A percentile compares a stretch with the other conserved stretches of the same genome.
phyloP scores from a whole-genome alignment of 306 rosid genomes.

The Cercis canadensis region DNA sequence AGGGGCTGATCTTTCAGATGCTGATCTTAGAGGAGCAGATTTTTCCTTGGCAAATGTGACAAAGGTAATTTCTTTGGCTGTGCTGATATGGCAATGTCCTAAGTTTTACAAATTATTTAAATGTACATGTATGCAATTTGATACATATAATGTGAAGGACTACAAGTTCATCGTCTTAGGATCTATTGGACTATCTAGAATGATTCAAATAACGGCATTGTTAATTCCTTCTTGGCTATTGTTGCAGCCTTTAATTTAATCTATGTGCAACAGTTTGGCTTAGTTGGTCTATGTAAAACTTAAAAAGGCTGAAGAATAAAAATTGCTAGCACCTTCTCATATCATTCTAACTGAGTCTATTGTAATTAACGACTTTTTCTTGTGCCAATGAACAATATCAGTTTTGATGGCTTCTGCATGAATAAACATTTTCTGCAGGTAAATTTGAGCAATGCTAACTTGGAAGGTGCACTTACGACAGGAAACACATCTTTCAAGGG shows the following conservation, averaged over 20 bases:
- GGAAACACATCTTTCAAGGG: slow-evolving; percentile 93
- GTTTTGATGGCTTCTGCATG: slow-evolving; percentile 28
- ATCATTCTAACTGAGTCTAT: slow-evolving; percentile 9
- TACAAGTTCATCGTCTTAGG: background rate
- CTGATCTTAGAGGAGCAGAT: slow-evolving; percentile 91
- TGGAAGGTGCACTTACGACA: slow-evolving; percentile 95
- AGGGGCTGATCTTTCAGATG: slow-evolving; percentile 95
- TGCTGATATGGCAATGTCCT: background rate
- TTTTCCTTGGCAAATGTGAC: slow-evolving; percentile 94
- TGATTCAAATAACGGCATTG: background rate
- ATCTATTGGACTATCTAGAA: slow-evolving; percentile 16
- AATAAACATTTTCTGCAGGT: slow-evolving; percentile 58
- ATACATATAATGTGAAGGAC: background rate
- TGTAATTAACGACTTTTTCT: slow-evolving; percentile 2
- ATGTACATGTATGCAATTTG: background rate
- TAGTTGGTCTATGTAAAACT: background rate
- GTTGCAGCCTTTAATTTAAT: slow-evolving; percentile 1
- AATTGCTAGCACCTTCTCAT: too few species aligned
- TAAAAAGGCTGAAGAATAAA: too few species aligned
- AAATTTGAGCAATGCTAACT: slow-evolving; percentile 85
- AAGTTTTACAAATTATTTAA: background rate
- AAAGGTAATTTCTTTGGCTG: slow-evolving; percentile 55
- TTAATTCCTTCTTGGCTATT: background rate
- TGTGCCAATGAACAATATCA: slow-evolving; percentile 6
- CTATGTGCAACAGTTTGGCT: background rate